Base-by-base conservation (phyloP, 2,329 filamentous ascomycete genomes). In the Monosporascus sp. region DNA sequence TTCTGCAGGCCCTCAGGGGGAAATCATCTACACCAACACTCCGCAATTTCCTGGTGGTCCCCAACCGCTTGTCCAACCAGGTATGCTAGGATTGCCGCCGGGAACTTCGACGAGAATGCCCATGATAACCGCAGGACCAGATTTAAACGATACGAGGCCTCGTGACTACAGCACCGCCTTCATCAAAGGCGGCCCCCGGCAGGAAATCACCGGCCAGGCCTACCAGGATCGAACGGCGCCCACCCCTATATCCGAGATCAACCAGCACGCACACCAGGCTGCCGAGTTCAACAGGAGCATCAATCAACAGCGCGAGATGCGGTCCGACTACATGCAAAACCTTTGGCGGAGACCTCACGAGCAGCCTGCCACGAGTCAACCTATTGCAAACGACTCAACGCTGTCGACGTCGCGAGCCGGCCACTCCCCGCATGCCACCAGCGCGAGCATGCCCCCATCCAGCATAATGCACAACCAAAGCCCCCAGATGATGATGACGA, bases 221-320 rank as follows among this genome's bases (percentile, higher is more conserved):
- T 99, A 97, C 72, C 87, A 93, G 70, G 94, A 97, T 68, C 82
- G 91, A 62, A 90, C 87, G 8, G 85, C 92, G 67, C 79, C 90
- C 11, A 89, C 87, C 58, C 83, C 86, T 31, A 80, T 90, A 27
- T 78, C 83, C 47, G 93, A 97, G 64, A 84, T 97, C 51, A 79
- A 94, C 59, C 87, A 88, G 46, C 91, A 97, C 70, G 90, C 91
- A 27, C 85, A 90, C 49, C 90, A 96, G 58, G 88, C 93, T 19
- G 90, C 91, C 54, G 93, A 97, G 62, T 96, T 88, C 74, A 97
- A 93, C 74, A 91, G 94, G 64, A 82, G 83, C 47, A 78, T 97
- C 50, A 91, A 88, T 64, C 83, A 88, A 62, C 88, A 92, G 69
- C 87, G 93, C 54, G 84, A 85, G 40, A 86, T 88, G 71, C 88